phyloP scores from a whole-genome alignment of 441 rosid genomes.

The Croton laevigatus region DNA sequence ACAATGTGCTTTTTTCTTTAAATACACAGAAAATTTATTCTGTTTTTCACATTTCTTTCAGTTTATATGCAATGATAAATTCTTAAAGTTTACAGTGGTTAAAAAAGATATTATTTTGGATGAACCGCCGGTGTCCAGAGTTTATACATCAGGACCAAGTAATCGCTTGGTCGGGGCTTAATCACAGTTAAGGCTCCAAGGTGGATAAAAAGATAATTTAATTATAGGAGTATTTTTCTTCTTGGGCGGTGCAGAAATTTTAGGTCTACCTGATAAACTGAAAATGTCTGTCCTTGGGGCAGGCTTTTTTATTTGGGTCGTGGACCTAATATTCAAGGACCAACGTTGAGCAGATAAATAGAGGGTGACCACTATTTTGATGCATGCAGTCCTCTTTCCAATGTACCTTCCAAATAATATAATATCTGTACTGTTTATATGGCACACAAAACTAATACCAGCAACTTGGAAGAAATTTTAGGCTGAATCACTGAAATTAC shows the following conservation, averaged over 20 bases:
- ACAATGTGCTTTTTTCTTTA: conserved; percentile 7
- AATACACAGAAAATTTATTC: background rate
- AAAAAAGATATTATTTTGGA: no score
- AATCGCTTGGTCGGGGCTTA: no score
- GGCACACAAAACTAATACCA: conserved; percentile 14
- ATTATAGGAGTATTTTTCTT: background rate
- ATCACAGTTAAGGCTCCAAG: no score
- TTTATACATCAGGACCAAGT: no score
- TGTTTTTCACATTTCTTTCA: background rate
- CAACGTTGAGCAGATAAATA: background rate
- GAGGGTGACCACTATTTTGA: conserved; percentile 7
- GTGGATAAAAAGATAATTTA: no score
- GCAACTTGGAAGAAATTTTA: no score
- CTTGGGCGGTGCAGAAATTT: background rate
- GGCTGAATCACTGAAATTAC: background rate
- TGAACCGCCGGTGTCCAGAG: no score
- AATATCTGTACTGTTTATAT: conserved; percentile 9
- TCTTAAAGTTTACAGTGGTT: no score
- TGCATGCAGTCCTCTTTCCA: conserved; percentile 14
- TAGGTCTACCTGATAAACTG: background rate
- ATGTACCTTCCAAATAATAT: background rate
- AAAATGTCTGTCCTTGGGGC: background rate
- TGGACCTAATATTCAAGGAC: conserved; percentile 5
- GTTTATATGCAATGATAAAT: no score
- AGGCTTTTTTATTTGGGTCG: conserved; percentile 13